Percentiles rank a stretch among this genome's conserved stretches.
Evolutionary conservation across 495 filamentous ascomycete species (phyloP).

Genomic region (Rhizodiscina lignyota): DNA sequence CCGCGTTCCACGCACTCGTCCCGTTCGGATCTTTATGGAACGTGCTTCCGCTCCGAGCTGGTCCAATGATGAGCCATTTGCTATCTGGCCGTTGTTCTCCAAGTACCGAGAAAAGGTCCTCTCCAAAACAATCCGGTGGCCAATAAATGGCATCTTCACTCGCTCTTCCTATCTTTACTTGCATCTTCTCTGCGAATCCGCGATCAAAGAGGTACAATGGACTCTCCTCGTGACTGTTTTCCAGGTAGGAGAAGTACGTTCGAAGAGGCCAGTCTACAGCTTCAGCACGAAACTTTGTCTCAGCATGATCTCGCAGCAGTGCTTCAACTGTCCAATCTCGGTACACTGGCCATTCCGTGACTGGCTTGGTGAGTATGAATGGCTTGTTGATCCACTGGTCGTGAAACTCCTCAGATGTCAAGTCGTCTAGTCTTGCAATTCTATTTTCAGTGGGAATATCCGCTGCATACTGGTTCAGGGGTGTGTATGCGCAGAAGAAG

Average conservation of each 20-base stretch:
- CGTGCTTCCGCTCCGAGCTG: conserved; percentile 76
- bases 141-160: conserved; percentile 45
- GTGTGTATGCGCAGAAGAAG: conserved; percentile 71
- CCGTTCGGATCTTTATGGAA: conserved; percentile 82
- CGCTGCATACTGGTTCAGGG: conserved; percentile 43
- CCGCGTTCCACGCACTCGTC: conserved; percentile 84
- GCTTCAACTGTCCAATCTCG: conserved; percentile 52
- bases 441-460: conserved; percentile 59
- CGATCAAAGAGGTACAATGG: conserved; percentile 89
- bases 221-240: conserved; percentile 66
- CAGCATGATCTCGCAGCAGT: conserved; percentile 44
- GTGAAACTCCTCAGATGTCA: conserved; percentile 59
- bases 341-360: conserved; percentile 70
- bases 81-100: conserved; percentile 69
- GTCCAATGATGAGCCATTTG: conserved; percentile 88
- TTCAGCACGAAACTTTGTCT: conserved; percentile 68
- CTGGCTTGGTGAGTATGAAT: conserved; percentile 77
- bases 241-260: conserved; percentile 74
- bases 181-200: conserved; percentile 77
- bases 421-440: conserved; percentile 50
- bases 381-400: conserved; percentile 61
- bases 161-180: conserved; percentile 37
- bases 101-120: conserved; percentile 74
- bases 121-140: conserved; percentile 74
- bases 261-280: conserved; percentile 80